These are phyloP conservation scores for Ceratocystis papillata DNA, from an alignment of 2,329 filamentous ascomycete species.

Conservation along the genomic window DNA sequence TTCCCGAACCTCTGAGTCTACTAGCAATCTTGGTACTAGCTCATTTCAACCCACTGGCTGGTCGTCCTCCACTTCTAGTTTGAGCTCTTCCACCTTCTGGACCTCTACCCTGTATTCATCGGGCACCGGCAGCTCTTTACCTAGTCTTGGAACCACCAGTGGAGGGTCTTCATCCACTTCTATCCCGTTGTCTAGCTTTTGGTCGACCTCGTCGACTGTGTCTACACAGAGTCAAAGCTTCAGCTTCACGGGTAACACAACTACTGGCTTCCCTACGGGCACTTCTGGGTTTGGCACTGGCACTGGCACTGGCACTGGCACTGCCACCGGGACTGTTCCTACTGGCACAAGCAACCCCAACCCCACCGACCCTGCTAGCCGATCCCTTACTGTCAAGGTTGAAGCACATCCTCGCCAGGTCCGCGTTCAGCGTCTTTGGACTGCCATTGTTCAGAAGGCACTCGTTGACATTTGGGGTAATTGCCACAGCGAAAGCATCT, in stretches of 20 bases:
- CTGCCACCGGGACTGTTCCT: background rate
- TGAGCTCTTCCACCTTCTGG: constrained; percentile 3
- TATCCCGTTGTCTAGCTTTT: background rate
- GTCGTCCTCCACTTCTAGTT: background rate
- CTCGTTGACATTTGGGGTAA: constrained; percentile 22
- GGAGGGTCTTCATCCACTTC: background rate
- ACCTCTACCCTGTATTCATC: background rate
- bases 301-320: constrained; percentile 5
- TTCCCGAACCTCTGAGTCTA: background rate
- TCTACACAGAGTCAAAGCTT: background rate
- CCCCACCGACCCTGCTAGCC: constrained; percentile 1
- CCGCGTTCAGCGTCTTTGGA: constrained; percentile 15
- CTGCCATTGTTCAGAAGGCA: constrained; percentile 17
- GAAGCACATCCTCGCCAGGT: constrained; percentile 19
- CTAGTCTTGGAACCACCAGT: background rate
- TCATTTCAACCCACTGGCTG: background rate
- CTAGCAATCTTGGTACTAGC: background rate
- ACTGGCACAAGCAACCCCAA: constrained; percentile 6
- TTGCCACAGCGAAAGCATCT: constrained; percentile 1
- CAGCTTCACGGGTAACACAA: background rate
- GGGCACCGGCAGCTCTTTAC: background rate
- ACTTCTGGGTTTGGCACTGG: constrained; percentile 4
- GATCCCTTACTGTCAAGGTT: constrained; percentile 5
- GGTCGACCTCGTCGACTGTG: background rate
- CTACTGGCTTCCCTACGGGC: background rate